phyloP scores from a whole-genome alignment of 1,284 basidiomycete species.

The Ceratobasidium sp. region DNA sequence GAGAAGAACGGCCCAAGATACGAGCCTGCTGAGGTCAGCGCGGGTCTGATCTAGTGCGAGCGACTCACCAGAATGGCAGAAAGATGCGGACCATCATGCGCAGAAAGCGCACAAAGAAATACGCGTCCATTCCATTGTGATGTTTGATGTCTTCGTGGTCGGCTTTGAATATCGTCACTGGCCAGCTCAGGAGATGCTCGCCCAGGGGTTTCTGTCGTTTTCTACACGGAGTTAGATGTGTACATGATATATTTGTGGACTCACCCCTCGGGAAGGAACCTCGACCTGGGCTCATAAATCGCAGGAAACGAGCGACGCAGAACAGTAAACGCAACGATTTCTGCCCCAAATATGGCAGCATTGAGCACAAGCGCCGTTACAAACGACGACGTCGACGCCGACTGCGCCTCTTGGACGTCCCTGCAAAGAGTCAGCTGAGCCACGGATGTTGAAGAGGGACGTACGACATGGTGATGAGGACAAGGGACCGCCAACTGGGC shows the following conservation, averaged over 20 bases:
- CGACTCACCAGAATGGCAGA: slow-evolving; percentile 59
- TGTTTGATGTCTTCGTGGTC: slow-evolving; percentile 55
- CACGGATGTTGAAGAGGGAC: background rate
- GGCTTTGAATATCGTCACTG: slow-evolving; percentile 57
- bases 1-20: slow-evolving; percentile 65
- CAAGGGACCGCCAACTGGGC: background rate
- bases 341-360: slow-evolving; percentile 58
- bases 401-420: slow-evolving; percentile 21
- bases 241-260: slow-evolving; percentile 45
- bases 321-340: slow-evolving; percentile 73
- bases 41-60: background rate
- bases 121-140: slow-evolving; percentile 77
- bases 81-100: slow-evolving; percentile 70
- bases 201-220: slow-evolving; percentile 62
- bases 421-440: background rate
- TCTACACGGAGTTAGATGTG: slow-evolving; percentile 48
- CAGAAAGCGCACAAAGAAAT: slow-evolving; percentile 72
- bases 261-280: slow-evolving; percentile 63
- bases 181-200: slow-evolving; percentile 62
- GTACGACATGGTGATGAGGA: slow-evolving; percentile 3
- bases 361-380: slow-evolving; percentile 80
- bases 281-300: slow-evolving; percentile 83
- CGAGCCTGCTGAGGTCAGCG: slow-evolving; percentile 42
- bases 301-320: slow-evolving; percentile 72
- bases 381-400: slow-evolving; percentile 61